phyloP scores from a whole-genome alignment of 2,329 filamentous ascomycete species.

The Falciphora oryzae region DNA sequence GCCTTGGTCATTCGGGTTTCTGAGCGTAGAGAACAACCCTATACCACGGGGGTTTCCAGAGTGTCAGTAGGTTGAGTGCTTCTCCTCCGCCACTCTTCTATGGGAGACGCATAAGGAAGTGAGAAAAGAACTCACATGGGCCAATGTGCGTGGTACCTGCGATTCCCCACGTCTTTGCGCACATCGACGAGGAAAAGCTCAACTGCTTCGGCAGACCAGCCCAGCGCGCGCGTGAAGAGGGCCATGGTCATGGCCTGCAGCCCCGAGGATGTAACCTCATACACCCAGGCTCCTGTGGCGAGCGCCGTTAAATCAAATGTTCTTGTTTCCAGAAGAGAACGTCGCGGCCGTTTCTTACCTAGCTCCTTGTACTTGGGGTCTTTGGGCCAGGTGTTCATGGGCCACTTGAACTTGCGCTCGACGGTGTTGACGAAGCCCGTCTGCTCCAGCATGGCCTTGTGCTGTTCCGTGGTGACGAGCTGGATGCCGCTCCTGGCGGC shows the following conservation, averaged over 20 bases:
- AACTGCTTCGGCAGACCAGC: conserved; percentile 38
- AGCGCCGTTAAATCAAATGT: too few species aligned
- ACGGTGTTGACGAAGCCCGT: conserved; percentile 27
- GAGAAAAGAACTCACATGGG: too few species aligned
- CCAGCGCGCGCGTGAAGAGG: conserved; percentile 29
- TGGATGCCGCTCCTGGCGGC: conserved; percentile 12
- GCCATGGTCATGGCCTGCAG: conserved; percentile 25
- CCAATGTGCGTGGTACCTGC: too few species aligned
- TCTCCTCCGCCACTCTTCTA: too few species aligned
- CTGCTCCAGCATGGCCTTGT: conserved; percentile 10
- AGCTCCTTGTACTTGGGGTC: conserved; percentile 14
- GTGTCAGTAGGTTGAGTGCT: too few species aligned
- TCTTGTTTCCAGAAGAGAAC: too few species aligned
- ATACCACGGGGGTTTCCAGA: too few species aligned
- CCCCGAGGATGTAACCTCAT: conserved; percentile 12
- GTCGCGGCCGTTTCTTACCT: conserved; percentile 15
- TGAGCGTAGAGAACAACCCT: conserved; percentile 2
- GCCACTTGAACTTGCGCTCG: conserved; percentile 25
- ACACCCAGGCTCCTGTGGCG: too few species aligned
- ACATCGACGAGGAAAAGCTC: conserved; percentile 47
- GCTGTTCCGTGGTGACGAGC: neutral
- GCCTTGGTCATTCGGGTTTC: conserved; percentile 1
- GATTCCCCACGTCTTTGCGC: conserved; percentile 39
- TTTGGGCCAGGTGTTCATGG: conserved; percentile 26
- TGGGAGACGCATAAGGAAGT: too few species aligned